Base-by-base conservation (phyloP, 768 basidiomycete genomes). In the Termitomyces sp. region DNA sequence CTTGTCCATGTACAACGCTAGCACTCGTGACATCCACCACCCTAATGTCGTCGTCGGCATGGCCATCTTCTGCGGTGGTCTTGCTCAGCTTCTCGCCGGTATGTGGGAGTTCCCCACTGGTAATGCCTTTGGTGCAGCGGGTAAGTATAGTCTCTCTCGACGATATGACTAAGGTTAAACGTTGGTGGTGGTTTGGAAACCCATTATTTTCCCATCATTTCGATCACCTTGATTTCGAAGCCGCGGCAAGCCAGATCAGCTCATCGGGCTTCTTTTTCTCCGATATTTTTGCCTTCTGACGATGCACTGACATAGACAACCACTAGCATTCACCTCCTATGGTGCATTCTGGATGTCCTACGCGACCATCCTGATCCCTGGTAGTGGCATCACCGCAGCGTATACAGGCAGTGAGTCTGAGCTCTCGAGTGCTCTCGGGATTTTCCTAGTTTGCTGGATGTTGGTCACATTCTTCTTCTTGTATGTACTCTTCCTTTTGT, bases 311-410 rank as follows among this genome's bases (percentile, higher is more conserved):
- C 43, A 26, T 35, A n/a, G 1, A 21, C n/a, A 23, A 6, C 17
- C 35, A 35, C 30, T 62, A 89, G 91, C 90, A 0, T 94, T 93
- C 77, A 76, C 83, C 0, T 87, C 86, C 1, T 94, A 88, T 59
- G 92, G 92, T 23, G 88, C 85, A 2, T 94, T 94, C 78, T 94
- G 91, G 91, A 74, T 94, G 73, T 91, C 91, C 5, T 94, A 83
- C 49, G 89, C 83, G 4, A 75, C 81, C 0, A 84, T 94, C 63
- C 70, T 87, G 65, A 78, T 91, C 47, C 92, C 92, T 2, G 77
- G 79, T 28, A 80, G 79, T 4, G 90, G 90, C 14, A 77, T 93
- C 46, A 11, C 62, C 5, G 66, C 75, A 0, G 80, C 90, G 0
- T 93, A 85, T 64, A 61, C 53, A 0, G 60, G 57, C n/a, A 50